A percentile compares a stretch with the other conserved stretches of the same genome.
Evolutionary conservation across 2,329 filamentous ascomycete genomes (phyloP).

Genomic region (Cytospora schulzeri): DNA sequence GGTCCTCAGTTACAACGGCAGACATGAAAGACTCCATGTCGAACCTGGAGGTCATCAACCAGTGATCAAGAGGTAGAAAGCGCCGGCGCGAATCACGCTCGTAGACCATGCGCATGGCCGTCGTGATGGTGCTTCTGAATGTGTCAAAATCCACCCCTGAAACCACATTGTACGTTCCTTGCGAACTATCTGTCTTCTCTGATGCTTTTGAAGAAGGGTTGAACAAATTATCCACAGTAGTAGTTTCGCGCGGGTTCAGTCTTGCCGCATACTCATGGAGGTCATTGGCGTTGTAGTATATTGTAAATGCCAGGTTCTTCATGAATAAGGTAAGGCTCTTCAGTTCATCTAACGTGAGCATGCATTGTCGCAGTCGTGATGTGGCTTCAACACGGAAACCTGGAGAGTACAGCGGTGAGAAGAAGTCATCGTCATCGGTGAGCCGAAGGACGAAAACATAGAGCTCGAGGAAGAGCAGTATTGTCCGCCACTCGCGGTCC

Average conservation of each 20-base stretch:
- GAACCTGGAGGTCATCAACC: conserved; percentile 88
- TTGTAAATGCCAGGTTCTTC: conserved; percentile 85
- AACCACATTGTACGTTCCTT: conserved; percentile 45
- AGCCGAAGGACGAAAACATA: conserved; percentile 92
- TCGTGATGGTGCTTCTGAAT: conserved; percentile 77
- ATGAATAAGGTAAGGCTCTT: conserved; percentile 78
- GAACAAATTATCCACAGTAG: conserved; percentile 18
- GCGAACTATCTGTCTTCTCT: conserved; percentile 27
- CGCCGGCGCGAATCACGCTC: conserved; percentile 87
- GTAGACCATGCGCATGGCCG: conserved; percentile 83
- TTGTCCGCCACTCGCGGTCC: conserved; percentile 80
- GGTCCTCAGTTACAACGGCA: conserved; percentile 85
- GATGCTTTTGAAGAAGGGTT: background rate
- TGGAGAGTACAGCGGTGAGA: conserved; percentile 56
- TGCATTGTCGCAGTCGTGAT: conserved; percentile 61
- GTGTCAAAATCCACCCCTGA: conserved; percentile 76
- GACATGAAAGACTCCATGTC: conserved; percentile 87
- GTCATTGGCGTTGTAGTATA: conserved; percentile 82
- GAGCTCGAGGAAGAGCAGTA: conserved; percentile 88
- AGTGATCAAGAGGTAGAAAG: conserved; percentile 82
- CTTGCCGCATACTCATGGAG: conserved; percentile 34
- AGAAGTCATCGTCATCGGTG: conserved; percentile 96
- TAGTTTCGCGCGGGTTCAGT: conserved; percentile 32
- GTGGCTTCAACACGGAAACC: conserved; percentile 42
- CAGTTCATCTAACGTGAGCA: conserved; percentile 71